Percentiles rank a stretch among this genome's conserved stretches.
phyloP scores from a whole-genome alignment of 352 stramenopile species.

The Poterioochromonas sp. region DNA sequence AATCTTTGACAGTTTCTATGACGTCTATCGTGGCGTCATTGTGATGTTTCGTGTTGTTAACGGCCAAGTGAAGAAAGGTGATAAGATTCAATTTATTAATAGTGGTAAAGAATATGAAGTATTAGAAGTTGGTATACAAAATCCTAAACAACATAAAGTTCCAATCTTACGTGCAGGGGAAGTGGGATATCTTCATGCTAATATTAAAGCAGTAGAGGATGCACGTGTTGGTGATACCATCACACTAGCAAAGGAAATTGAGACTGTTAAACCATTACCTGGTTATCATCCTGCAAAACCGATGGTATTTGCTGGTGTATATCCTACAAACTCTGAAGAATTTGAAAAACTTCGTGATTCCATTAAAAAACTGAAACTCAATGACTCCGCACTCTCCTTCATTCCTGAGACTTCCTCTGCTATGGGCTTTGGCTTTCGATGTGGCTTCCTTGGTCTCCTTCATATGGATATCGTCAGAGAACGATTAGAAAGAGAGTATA shows the following conservation, averaged over 20 bases:
- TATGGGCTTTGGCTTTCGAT: slow-evolving; percentile 87
- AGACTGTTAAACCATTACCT: slow-evolving; percentile 4
- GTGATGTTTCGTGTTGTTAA: slow-evolving; percentile 88
- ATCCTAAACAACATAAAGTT: slow-evolving; percentile 56
- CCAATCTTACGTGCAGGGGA: slow-evolving; percentile 69
- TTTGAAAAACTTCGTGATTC: slow-evolving; percentile 91
- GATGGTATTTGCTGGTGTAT: slow-evolving; percentile 97
- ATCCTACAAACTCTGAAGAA: slow-evolving; percentile 85
- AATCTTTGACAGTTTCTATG: slow-evolving; percentile 95
- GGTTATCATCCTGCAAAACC: slow-evolving; percentile 46
- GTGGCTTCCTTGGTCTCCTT: slow-evolving; percentile 90
- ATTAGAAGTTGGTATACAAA: slow-evolving; percentile 36
- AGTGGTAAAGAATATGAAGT: slow-evolving; percentile 2
- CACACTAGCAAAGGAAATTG: slow-evolving; percentile 20
- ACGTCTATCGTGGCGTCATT: slow-evolving; percentile 83
- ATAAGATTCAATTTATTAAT: slow-evolving; percentile 53
- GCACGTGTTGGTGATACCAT: slow-evolving; percentile 65
- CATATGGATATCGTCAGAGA: slow-evolving; percentile 98
- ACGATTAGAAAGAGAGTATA: slow-evolving; percentile 90
- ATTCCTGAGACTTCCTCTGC: slow-evolving; percentile 51
- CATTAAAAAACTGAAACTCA: slow-evolving; percentile 90
- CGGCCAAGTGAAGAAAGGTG: slow-evolving; percentile 58
- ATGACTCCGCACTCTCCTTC: slow-evolving; percentile 84
- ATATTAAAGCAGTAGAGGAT: slow-evolving; percentile 77
- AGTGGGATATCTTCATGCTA: slow-evolving; percentile 79